Conservation (phyloP, 345 rosid species). For the Clausena lansium region DNA sequence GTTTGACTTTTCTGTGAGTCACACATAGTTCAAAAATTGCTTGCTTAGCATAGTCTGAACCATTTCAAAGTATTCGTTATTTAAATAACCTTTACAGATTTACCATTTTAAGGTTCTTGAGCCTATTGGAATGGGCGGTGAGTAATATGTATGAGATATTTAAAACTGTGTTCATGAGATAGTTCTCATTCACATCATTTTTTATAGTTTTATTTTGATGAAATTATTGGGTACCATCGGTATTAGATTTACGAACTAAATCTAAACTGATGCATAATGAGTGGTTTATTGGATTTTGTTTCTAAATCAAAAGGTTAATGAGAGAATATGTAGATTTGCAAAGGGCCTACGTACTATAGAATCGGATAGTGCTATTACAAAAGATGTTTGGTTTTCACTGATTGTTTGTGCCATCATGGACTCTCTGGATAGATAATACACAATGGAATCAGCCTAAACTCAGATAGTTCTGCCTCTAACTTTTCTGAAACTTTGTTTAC, state of each 20-base stretch:
- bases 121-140: background rate
- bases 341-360: background rate
- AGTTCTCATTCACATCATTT: background rate
- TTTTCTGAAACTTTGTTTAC: background rate
- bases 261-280: background rate
- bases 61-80: background rate
- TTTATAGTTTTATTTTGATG: background rate
- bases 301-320: background rate
- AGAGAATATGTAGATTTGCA: background rate
- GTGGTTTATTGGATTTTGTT: background rate
- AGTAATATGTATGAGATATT: background rate
- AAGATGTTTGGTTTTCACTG: slow-evolving; percentile 1
- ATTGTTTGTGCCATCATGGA: background rate
- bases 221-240: background rate
- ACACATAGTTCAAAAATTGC: background rate
- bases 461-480: background rate
- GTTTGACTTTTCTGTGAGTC: background rate
- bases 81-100: background rate
- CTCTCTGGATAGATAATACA: background rate
- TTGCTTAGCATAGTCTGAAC: background rate
- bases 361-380: background rate
- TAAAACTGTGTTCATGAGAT: background rate
- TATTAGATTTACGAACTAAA: background rate
- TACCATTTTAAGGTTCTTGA: background rate
- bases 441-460: background rate